These are phyloP conservation scores for Mentha longifolia DNA, from an alignment of 257 asterid genomes.

Conservation along the genomic window DNA sequence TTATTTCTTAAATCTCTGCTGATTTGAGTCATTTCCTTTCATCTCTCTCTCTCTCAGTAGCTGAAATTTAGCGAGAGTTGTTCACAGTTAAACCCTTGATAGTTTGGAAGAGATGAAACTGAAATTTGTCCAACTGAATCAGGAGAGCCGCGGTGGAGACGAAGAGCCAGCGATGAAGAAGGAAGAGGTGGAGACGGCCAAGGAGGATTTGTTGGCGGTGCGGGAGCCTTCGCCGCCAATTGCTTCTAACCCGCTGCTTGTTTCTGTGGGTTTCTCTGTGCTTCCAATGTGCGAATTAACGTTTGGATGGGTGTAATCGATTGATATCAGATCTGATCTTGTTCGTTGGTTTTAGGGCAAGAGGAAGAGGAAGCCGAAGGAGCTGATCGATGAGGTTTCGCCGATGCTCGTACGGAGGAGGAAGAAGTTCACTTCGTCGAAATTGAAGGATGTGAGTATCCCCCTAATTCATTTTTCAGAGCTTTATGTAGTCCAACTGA, in stretches of 20 bases:
- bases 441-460: conserved; percentile 51
- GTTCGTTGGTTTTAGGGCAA: conserved; percentile 62
- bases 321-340: conserved; percentile 62
- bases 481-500: neutral
- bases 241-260: conserved; percentile 39
- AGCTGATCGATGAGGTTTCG: conserved; percentile 70
- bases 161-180: conserved; percentile 40
- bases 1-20: no score
- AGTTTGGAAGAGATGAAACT: conserved; percentile 55
- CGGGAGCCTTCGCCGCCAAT: conserved; percentile 38
- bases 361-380: conserved; percentile 88
- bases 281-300: conserved; percentile 6
- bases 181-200: conserved; percentile 38
- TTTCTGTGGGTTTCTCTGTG: conserved; percentile 39
- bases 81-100: neutral
- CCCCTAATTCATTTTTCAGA: neutral
- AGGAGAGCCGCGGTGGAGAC: conserved; percentile 36
- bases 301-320: conserved; percentile 21
- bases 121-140: conserved; percentile 73
- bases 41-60: no score
- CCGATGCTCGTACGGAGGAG: conserved; percentile 50
- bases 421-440: conserved; percentile 50
- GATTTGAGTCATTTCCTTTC: no score
- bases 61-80: no score
- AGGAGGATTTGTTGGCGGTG: conserved; percentile 31